These are phyloP conservation scores for Asterella californica DNA, from an alignment of 225 moss, liverwort and hornwort genomes.

Conservation along the genomic window DNA sequence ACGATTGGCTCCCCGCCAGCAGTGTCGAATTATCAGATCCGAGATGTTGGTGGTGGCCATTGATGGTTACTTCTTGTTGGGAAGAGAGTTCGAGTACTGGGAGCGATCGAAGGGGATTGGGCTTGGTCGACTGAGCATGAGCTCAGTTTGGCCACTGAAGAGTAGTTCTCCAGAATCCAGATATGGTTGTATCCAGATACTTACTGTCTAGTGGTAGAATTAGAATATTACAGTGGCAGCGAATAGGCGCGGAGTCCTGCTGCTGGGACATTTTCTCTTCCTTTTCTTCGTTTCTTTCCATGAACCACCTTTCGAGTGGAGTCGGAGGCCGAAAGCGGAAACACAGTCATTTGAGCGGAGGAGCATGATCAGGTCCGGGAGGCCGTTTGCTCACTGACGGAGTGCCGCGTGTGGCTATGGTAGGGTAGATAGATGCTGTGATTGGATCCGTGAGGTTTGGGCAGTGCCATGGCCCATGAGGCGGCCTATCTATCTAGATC, in stretches of 20 bases:
- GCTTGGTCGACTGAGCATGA: too few relatives aligned
- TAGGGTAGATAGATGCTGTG: neutral
- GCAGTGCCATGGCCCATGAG: slow-evolving; percentile 17
- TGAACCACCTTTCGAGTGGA: neutral
- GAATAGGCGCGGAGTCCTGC: neutral
- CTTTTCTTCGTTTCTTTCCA: neutral
- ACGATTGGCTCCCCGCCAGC: neutral
- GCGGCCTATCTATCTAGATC: slow-evolving; percentile 20
- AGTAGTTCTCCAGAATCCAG: too few relatives aligned
- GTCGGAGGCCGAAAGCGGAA: neutral
- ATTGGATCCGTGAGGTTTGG: slow-evolving; percentile 22
- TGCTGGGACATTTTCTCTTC: neutral
- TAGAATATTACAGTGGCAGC: too few relatives aligned
- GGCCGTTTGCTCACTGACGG: neutral
- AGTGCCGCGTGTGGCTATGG: slow-evolving; percentile 11
- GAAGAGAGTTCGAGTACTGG: neutral
- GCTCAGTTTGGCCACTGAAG: too few relatives aligned
- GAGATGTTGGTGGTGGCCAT: neutral
- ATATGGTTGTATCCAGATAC: too few relatives aligned
- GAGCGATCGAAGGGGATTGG: too few relatives aligned
- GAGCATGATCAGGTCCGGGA: slow-evolving; percentile 11
- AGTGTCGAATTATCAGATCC: neutral
- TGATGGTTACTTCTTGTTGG: neutral
- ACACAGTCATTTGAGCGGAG: neutral
- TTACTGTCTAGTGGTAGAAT: too few relatives aligned